Base-by-base conservation (phyloP, 768 basidiomycete genomes). In the Lactarius akahatsu region DNA sequence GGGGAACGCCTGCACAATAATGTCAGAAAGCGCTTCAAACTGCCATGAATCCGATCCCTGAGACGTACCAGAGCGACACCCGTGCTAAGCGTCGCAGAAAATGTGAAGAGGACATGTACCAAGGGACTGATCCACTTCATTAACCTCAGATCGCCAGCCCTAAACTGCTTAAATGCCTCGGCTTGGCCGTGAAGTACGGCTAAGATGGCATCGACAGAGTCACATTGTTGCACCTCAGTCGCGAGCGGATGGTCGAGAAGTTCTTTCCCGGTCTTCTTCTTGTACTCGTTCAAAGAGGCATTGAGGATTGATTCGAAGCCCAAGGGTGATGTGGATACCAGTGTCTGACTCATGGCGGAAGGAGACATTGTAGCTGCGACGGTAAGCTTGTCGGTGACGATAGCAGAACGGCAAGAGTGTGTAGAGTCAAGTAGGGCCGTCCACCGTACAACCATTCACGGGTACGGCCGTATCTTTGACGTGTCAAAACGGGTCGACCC, bases 221-320 rank as follows among this genome's bases (percentile, higher is more conserved):
- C 38, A 30, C 60, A 57, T 11, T n/a, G 15, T 30, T 61, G 55
- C 0, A 66, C 7, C 9, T 52, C 26, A 15, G 55, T 8, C 3
- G 61, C 45, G 6, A 66, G 60, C 23, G 65, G 64, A 23, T 61
- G 59, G 1, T 18, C 8, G 16, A 50, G 41, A 10, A 65, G 59
- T 3, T 57, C 26, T 18, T 18, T 41, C 2, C 59, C 45, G 15
- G 65, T 66, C 34, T 28, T 54, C 20, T 36, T 57, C 20, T 56
- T 32, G n/a, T 66, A 66, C 20, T 9, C 20, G 11, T 13, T 36
- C 36, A 36, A 36, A 11, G 36, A 55, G 5, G 45, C 34, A 32
- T 61, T n/a, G 18, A 66, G 20, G 20, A 64, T 6, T 0, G 52
- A 55, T 5, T 65, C 52, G 23, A 65, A 65, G 26, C 56, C 10